Conservation (phyloP, 495 filamentous ascomycete species). For the Penicillium mononematosum region DNA sequence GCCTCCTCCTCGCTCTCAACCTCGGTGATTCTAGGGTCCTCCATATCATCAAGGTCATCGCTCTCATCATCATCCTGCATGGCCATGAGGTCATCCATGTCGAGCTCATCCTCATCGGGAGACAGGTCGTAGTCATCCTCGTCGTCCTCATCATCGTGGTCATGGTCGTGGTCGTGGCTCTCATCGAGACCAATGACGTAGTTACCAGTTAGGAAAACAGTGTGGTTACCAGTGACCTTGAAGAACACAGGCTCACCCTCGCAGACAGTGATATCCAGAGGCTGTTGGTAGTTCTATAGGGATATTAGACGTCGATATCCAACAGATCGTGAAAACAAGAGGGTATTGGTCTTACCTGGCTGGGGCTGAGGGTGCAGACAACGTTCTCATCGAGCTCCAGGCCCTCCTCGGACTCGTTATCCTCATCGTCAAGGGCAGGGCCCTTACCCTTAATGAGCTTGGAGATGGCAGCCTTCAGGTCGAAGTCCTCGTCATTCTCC, state of each 20-base stretch:
- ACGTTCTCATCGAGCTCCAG: constrained; percentile 81
- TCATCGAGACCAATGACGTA: constrained; percentile 69
- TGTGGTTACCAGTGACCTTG: constrained; percentile 84
- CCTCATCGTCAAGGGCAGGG: constrained; percentile 65
- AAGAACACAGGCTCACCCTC: constrained; percentile 90
- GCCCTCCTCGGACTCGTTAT: constrained; percentile 63
- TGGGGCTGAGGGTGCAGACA: constrained; percentile 88
- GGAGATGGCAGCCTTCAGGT: constrained; percentile 59
- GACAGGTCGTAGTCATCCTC: constrained; percentile 80
- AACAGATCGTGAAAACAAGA: neutral
- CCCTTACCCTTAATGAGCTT: constrained; percentile 78
- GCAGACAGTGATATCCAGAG: constrained; percentile 85
- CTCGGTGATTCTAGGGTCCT: constrained; percentile 80
- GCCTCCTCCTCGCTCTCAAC: constrained; percentile 78
- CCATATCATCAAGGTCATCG: constrained; percentile 79
- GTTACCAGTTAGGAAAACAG: constrained; percentile 91
- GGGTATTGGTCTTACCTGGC: constrained; percentile 55
- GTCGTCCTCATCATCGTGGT: constrained; percentile 65
- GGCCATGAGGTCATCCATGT: constrained; percentile 50
- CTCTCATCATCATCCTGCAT: constrained; percentile 65
- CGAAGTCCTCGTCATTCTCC: constrained; percentile 58
- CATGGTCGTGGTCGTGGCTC: constrained; percentile 43
- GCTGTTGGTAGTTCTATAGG: constrained; percentile 82
- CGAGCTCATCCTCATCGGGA: constrained; percentile 67
- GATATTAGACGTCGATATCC: constrained; percentile 17